phyloP scores from a whole-genome alignment of 2,329 filamentous ascomycete species.

The Sporothrix pseudoabietina region DNA sequence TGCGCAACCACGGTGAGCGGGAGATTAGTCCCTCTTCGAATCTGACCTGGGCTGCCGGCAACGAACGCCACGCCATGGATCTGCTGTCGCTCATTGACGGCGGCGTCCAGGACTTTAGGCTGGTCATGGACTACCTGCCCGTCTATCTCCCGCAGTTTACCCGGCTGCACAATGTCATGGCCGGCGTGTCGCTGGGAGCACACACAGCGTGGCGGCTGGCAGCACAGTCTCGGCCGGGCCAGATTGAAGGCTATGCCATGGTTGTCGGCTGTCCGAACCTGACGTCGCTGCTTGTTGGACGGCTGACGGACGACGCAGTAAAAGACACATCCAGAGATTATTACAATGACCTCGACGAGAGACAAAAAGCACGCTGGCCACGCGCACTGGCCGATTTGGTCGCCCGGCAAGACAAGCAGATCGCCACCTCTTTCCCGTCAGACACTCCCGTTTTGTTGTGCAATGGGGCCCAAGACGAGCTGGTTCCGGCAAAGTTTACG shows the following conservation, averaged over 20 bases:
- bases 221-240: background rate
- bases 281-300: background rate
- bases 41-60: conserved; percentile 8
- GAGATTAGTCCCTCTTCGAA: background rate
- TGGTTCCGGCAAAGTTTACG: conserved; percentile 7
- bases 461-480: conserved; percentile 6
- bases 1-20: conserved; percentile 24
- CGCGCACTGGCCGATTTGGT: background rate
- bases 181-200: conserved; percentile 9
- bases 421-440: background rate
- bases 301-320: background rate
- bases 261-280: conserved; percentile 8
- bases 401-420: background rate
- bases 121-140: conserved; percentile 24
- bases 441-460: background rate
- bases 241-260: conserved; percentile 9
- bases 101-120: background rate
- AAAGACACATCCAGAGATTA: background rate
- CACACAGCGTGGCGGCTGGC: conserved; percentile 22
- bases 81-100: conserved; percentile 15
- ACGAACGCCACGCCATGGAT: conserved; percentile 21
- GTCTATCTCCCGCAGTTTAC: conserved; percentile 2
- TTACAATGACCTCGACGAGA: background rate
- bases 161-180: conserved; percentile 10
- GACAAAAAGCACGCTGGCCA: background rate